Percentiles rank a stretch among this genome's conserved stretches.
Conservation (phyloP, 139 green algal genomes). For the Zygnema cylindricum region DNA sequence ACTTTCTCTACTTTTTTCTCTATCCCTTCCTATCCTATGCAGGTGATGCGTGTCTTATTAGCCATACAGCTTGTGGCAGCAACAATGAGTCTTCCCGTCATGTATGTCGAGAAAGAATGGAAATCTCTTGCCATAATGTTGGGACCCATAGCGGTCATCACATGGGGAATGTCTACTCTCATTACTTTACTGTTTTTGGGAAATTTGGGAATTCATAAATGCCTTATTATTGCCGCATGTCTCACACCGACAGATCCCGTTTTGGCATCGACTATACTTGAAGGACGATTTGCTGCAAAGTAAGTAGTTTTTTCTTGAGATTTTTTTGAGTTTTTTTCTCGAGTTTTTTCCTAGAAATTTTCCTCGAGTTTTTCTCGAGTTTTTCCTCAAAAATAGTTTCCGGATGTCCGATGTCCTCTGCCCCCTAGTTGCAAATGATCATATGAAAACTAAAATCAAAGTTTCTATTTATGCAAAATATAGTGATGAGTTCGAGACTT, state of each 20-base stretch:
- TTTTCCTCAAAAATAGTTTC: too few relatives aligned
- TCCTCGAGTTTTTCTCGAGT: too few relatives aligned
- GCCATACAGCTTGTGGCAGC: conserved; percentile 37
- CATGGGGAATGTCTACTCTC: conserved; percentile 25
- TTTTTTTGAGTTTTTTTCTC: too few relatives aligned
- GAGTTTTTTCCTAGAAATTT: too few relatives aligned
- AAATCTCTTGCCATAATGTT: conserved; percentile 33
- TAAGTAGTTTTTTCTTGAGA: conserved; percentile 23
- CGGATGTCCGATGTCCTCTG: too few relatives aligned
- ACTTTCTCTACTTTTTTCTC: too few relatives aligned
- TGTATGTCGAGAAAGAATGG: conserved; percentile 44
- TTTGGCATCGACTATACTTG: conserved; percentile 31
- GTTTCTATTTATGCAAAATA: too few relatives aligned
- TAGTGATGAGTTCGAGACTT: too few relatives aligned
- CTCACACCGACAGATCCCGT: conserved; percentile 52
- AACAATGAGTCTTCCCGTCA: conserved; percentile 6
- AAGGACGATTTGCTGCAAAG: conserved; percentile 47
- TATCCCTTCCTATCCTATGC: too few relatives aligned
- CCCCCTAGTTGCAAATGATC: too few relatives aligned
- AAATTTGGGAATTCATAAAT: not conserved
- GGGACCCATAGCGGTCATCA: conserved; percentile 28
- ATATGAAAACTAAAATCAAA: too few relatives aligned
- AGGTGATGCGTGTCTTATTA: conserved; percentile 33
- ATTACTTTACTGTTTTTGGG: conserved; percentile 9
- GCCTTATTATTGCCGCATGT: conserved; percentile 39